Evolutionary conservation across 2,329 filamentous ascomycete species (phyloP).

Genomic region (Neobulgaria alba): DNA sequence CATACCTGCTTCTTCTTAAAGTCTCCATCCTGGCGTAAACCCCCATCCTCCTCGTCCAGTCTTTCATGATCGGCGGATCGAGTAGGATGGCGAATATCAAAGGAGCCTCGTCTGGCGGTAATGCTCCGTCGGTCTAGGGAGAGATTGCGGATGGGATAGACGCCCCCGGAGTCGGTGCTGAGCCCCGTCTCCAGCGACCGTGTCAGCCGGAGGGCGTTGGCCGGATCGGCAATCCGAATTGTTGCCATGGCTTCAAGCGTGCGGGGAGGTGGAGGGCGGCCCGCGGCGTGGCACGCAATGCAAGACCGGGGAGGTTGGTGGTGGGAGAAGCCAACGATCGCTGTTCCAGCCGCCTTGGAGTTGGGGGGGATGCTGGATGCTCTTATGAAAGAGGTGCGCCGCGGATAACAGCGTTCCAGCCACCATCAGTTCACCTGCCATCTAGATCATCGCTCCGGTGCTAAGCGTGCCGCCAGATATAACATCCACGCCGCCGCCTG

Average conservation of each 20-base stretch:
- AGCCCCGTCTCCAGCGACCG: background rate
- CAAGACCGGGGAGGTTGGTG: no score
- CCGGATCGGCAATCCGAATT: constrained; percentile 1
- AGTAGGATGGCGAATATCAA: background rate
- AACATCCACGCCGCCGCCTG: no score
- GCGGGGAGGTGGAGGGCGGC: no score
- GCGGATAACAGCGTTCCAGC: no score
- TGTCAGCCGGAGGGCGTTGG: background rate
- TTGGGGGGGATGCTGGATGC: no score
- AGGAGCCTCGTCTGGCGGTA: background rate
- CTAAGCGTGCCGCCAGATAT: no score
- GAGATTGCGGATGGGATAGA: background rate
- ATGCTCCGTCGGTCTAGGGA: background rate
- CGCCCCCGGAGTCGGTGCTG: background rate
- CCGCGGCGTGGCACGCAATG: background rate
- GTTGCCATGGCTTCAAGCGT: background rate
- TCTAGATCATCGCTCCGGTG: no score
- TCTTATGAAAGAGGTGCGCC: no score
- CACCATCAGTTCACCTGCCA: no score
- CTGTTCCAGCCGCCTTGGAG: no score
- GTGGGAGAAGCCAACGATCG: no score
- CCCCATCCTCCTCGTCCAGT: constrained; percentile 7
- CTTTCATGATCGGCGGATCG: constrained; percentile 2
- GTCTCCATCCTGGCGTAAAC: constrained; percentile 10
- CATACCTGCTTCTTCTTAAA: constrained; percentile 19